These are phyloP conservation scores for Avena insularis DNA, from an alignment of 176 grass and related monocot genomes.

Conservation along the genomic window DNA sequence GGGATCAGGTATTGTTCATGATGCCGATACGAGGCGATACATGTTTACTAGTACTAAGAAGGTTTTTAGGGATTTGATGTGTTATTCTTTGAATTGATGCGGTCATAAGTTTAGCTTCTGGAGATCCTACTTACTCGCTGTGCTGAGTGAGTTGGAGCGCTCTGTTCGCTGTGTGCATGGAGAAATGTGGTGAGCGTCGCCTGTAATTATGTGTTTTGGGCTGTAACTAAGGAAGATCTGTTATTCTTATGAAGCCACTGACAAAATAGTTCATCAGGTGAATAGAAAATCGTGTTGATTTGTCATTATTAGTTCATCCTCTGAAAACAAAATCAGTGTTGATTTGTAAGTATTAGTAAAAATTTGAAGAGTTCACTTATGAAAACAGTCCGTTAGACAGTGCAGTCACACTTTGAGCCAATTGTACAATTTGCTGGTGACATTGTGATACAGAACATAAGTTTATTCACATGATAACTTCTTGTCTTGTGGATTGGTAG, in stretches of 20 bases:
- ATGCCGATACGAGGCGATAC: neutral
- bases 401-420: neutral
- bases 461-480: neutral
- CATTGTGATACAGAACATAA: neutral
- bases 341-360: neutral
- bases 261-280: neutral
- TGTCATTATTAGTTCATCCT: neutral
- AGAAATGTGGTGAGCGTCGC: neutral
- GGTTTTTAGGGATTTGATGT: neutral
- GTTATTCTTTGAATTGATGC: neutral
- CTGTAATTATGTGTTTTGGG: neutral
- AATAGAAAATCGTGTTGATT: neutral
- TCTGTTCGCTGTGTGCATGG: neutral
- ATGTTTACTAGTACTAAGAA: neutral
- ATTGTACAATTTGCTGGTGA: neutral
- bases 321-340: neutral
- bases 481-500: neutral
- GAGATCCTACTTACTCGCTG: neutral
- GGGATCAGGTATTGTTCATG: conserved; percentile 70
- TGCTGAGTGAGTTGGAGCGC: neutral
- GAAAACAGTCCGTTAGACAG: neutral
- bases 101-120: conserved; percentile 10
- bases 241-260: neutral
- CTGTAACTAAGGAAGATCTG: neutral
- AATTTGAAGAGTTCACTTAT: neutral